Conservation (phyloP, 2,329 filamentous ascomycete genomes). For the Aspergillus cejpii region DNA sequence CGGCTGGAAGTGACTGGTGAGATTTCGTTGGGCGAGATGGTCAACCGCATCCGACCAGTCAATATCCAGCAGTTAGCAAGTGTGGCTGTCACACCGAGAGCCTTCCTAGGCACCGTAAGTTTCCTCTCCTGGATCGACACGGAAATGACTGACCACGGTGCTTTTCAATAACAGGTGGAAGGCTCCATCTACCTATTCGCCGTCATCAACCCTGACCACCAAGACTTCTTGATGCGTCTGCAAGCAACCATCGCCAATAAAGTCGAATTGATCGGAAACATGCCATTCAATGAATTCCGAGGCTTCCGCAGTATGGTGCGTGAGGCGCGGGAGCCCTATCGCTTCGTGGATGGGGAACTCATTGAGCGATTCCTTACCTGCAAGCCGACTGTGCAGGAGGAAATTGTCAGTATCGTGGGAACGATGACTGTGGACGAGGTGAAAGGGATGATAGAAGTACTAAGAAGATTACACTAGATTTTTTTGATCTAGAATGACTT, state of each 20-base stretch:
- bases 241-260: slow-evolving; percentile 63
- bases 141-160: not conserved
- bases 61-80: slow-evolving; percentile 58
- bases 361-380: slow-evolving; percentile 77
- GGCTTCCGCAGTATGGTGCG: slow-evolving; percentile 68
- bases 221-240: slow-evolving; percentile 75
- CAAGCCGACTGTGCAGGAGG: slow-evolving; percentile 51
- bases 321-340: slow-evolving; percentile 66
- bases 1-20: slow-evolving; percentile 70
- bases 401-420: slow-evolving; percentile 47
- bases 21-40: slow-evolving; percentile 82
- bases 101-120: slow-evolving; percentile 82
- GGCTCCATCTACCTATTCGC: slow-evolving; percentile 88
- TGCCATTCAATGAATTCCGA: slow-evolving; percentile 74
- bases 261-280: slow-evolving; percentile 62
- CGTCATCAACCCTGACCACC: slow-evolving; percentile 62
- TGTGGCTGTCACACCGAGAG: slow-evolving; percentile 67
- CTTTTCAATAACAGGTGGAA: slow-evolving; percentile 57
- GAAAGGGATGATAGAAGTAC: slow-evolving; percentile 55
- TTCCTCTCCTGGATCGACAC: not conserved
- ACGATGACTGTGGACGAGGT: slow-evolving; percentile 51
- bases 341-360: slow-evolving; percentile 89
- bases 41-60: slow-evolving; percentile 77
- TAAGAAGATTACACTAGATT: slow-evolving; percentile 47
- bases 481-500: not conserved